Base-by-base conservation (phyloP, 2,329 filamentous ascomycete species). In the Fusarium denticulatum region DNA sequence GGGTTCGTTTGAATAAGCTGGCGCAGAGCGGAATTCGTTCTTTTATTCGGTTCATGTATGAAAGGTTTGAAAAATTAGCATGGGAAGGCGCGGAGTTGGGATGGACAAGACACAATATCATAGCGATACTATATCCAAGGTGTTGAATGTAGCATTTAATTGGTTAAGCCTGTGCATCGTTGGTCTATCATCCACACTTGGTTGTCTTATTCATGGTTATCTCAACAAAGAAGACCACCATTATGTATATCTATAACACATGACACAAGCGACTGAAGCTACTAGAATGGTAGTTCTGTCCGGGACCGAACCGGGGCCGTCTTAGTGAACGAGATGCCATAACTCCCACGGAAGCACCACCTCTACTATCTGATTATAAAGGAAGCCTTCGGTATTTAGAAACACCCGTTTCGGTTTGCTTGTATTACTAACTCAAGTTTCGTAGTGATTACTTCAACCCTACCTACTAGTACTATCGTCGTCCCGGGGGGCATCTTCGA, bases 1-100 rank as follows among this genome's bases (percentile, higher is more conserved):
- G 37, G 90, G 90, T 24, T 79, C 80, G 4, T 84, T 84, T 79
- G 81, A 80, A 72, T 83, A 73, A 76, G 32, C 47, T n/a, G n/a
- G 30, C 36, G 62, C 62, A 43, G 49, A 32, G 62, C 39, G 70
- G 69, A 55, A 69, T 76, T 76, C 24, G 18, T 56, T 40, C 47
- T 26, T 60, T 26, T 36, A 46, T 59, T 32, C 26, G 47, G 45
- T 55, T 56, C 66, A 71, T 34, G 60, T 40, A 37, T 32, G 34
- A 39, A 39, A 49, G 32, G 26, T 24, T 26, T 55, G 24, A 28
- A 39, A 28, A 6, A 40, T 40, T 46, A 20, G 28, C 49, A 59
- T 53, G 24, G 47, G 47, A 57, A 64, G 63, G 68, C 59, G 72
- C 45, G 76, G 76, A 64, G 76, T 77, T 75, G 13, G 42, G 47